Percentiles rank a stretch among this genome's conserved stretches.
These are phyloP conservation scores for Hortiboletus flavorubellus DNA, from an alignment of 768 basidiomycete species.

Conservation along the genomic window DNA sequence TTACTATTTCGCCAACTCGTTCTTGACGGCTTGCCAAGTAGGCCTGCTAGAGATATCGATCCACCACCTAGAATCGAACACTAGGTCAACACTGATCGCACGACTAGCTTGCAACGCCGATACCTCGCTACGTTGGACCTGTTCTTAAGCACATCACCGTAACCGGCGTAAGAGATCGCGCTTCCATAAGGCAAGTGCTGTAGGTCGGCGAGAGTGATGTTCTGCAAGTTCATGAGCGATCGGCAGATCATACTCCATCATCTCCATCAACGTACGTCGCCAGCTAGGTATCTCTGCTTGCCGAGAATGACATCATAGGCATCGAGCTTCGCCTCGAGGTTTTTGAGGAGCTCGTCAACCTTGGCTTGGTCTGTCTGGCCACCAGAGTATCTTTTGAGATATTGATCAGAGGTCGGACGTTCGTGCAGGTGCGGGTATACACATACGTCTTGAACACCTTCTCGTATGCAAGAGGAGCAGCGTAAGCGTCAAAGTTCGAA, in stretches of 20 bases:
- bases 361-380: slow-evolving; percentile 19
- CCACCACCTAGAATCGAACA: slow-evolving; percentile 44
- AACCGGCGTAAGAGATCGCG: slow-evolving; percentile 23
- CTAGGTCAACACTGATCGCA: not conserved
- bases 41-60: slow-evolving; percentile 42
- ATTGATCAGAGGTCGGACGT: not conserved
- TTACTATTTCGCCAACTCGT: slow-evolving; percentile 15
- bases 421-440: not conserved
- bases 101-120: not conserved
- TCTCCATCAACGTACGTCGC: slow-evolving; percentile 40
- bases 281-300: slow-evolving; percentile 55
- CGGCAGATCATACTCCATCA: not conserved
- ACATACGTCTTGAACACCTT: slow-evolving; percentile 51
- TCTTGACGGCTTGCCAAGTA: slow-evolving; percentile 46
- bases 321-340: slow-evolving; percentile 39
- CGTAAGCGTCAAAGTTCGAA: slow-evolving; percentile 47
- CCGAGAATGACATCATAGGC: slow-evolving; percentile 52
- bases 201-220: slow-evolving; percentile 55
- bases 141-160: slow-evolving; percentile 27
- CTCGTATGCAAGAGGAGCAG: slow-evolving; percentile 41
- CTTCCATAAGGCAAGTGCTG: slow-evolving; percentile 51
- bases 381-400: slow-evolving; percentile 16
- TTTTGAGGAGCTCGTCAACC: slow-evolving; percentile 10
- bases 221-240: slow-evolving; percentile 21
- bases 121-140: slow-evolving; percentile 47